Evolutionary conservation across 2,329 filamentous ascomycete genomes (phyloP), one percentile per base, ranked within the genome.

Genomic region (Elsinoe necatrix): DNA sequence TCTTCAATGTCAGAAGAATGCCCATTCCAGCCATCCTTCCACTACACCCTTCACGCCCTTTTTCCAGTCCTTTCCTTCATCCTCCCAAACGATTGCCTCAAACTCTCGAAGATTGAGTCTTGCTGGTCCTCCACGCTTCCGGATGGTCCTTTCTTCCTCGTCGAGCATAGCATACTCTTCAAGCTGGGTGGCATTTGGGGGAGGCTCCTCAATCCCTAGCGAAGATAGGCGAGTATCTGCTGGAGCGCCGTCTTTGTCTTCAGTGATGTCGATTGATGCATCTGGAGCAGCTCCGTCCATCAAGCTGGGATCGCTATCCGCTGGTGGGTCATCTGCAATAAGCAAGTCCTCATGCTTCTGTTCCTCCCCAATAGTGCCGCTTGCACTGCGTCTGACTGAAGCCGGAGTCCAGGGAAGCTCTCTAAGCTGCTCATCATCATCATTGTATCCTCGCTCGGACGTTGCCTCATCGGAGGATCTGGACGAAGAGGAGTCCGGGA

Each of bases 21-120:
- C 80, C 77, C 82, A 77, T 61, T 96, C 91, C 70, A 96, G 88
- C 92, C 92, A 97, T 64, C 83, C 88, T 59, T 88, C 88, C 47
- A 96, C 77, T 70, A 95, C 92, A 63, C 88, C 87, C 60, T 91
- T 77, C 55, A 85, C 74, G 6, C 41, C 41, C 27, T 27, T 66
- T 83, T 82, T 25, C 75, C 39, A 73, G 21, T 82, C 81, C 62
- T 84, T 80, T 61, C 57, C 60, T 45, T 83, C 79, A n/a, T 77
- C 77, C 63, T 83, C 81, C 73, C 60, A 57, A 4, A 93, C 89
- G 51, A 85, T 84, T 37, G 75, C 74, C 64, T 88, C 84, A 70
- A 97, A 95, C 70, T 97, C 93, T 0, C 80, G 77, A 62, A 85
- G 91, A 66, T 73, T 87, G 48, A 97, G 74, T 65, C 84, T 82